Evolutionary conservation across 2,329 filamentous ascomycete species (phyloP), one percentile per base, ranked within the genome.

Genomic region (Phialemonium atrogriseum): DNA sequence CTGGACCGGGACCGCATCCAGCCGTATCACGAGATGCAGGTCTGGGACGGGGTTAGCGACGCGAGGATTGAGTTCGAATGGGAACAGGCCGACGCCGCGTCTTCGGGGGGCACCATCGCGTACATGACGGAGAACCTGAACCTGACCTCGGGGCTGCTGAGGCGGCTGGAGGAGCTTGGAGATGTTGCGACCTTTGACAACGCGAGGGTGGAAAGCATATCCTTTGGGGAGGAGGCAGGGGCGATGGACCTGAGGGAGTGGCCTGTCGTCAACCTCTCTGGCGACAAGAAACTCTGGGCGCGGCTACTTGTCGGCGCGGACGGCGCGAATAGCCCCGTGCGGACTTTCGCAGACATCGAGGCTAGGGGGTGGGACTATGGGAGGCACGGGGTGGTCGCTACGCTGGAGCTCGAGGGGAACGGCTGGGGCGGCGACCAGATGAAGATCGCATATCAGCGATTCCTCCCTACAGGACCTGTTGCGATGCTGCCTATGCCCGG

Each of bases 41-140:
- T 96, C 19, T 98, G 93, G 91, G 91, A 98, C 55, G 93, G 89
- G 40, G 76, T 94, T 35, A 84, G 83, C 24, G 87, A 78, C 37
- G 84, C 87, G 21, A 76, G 80, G 45, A 91, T 98, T 53, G 82
- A 85, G 45, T 98, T 98, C 56, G 84, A 91, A 59, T 84, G 80
- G 80, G 58, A 58, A 14, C 61, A 61, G 5, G 54, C 51, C 25
- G 53, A 62, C 22, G 63, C 67, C 47, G 39, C 42, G 38, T 53
- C 58, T 28, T 52, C 59, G 27, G 58, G 60, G 46, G 57, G 61
- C 38, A 83, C 77, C 2, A 86, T 98, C 44, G 91, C 91, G 8
- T 94, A 91, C 54, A 98, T 98, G 89, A 84, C 80, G 24, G 93
- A 98, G 66, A 98, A 96, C 55, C 58, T 81, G 19, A 96, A 98